Base-by-base conservation (phyloP, 2,329 filamentous ascomycete genomes). In the Aulographum hederae region DNA sequence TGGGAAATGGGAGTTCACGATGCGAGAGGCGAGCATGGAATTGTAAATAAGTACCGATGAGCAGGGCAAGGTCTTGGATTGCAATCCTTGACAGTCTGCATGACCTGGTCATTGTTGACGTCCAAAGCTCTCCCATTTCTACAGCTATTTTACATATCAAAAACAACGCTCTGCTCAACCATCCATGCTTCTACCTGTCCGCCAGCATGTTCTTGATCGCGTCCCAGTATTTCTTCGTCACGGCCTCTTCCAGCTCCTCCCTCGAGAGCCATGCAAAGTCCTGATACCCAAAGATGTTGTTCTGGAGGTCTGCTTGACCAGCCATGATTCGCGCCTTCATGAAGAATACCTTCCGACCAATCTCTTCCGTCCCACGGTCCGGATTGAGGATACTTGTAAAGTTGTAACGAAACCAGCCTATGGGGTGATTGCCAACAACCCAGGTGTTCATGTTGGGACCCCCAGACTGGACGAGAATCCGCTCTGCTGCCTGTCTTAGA, bases 371-470 rank as follows among this genome's bases (percentile, higher is more conserved):
- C 18, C 46, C 45, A 26, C 46, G 38, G 8, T 38, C 36, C n/a
- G 41, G 41, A 29, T 46, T 39, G 35, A 35, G 39, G 39, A 44
- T 35, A n/a, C n/a, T n/a, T n/a, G n/a, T n/a, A 34, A 32, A 3
- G 41, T 31, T 19, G 38, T 59, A 60, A 41, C 79, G 63, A 46
- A 78, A 58, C 57, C 94, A 78, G 17, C 85, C 86, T 36, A 94
- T 69, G 8, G 89, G 89, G 36, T 78, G 78, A 45, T 84, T 84
- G 37, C 84, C 86, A 32, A 98, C 79, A 43, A 95, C 71, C 85
- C 89, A 98, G 34, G 84, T 94, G 62, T 95, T 95, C 85, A 98
- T 95, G 65, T 98, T 91, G 38, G 79, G 59, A 36, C 89, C 89
- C 6, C 77, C 84, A 3, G 81, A 64, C 45, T 80, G 66, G 32